A percentile compares a stretch with the other conserved stretches of the same genome.
Conservation (phyloP, 805 yeast genomes). For the Sugiyamaella floridensis region DNA sequence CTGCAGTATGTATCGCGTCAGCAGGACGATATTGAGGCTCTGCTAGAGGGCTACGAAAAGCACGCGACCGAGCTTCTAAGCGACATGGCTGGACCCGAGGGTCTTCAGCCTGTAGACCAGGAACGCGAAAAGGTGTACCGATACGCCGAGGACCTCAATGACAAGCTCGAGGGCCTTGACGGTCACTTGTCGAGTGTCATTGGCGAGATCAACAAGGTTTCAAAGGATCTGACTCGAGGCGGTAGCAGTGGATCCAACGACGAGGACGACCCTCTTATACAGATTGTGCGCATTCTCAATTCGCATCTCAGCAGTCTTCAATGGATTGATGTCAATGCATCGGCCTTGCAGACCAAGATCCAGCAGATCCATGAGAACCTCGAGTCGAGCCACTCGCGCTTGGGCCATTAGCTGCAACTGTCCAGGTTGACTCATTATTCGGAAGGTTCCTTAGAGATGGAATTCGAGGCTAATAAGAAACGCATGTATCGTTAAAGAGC, state of each 20-base stretch:
- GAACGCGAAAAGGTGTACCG: constrained; percentile 85
- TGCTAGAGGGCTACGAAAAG: constrained; percentile 75
- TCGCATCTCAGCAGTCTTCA: constrained; percentile 84
- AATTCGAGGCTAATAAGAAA: too few species aligned
- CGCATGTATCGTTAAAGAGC: too few species aligned
- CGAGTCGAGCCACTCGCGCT: constrained; percentile 14
- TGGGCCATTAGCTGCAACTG: background rate
- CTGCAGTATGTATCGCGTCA: constrained; percentile 80
- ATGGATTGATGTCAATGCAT: constrained; percentile 74
- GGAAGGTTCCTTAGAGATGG: too few species aligned
- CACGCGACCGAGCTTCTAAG: constrained; percentile 34
- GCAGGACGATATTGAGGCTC: constrained; percentile 80
- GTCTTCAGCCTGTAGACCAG: constrained; percentile 51
- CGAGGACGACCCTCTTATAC: constrained; percentile 37
- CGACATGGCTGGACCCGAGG: constrained; percentile 26
- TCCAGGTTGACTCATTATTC: too few species aligned
- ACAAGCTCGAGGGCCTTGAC: constrained; percentile 70
- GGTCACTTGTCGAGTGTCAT: constrained; percentile 68
- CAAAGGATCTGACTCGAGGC: constrained; percentile 69
- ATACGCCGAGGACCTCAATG: constrained; percentile 79
- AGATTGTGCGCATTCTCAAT: constrained; percentile 70
- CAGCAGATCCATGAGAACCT: constrained; percentile 27
- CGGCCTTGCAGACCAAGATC: constrained; percentile 59
- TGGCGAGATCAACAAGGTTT: constrained; percentile 69
- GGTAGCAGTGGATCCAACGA: constrained; percentile 20